Evolutionary conservation across 495 filamentous ascomycete species (phyloP).

Genomic region (Xylaria venustula): DNA sequence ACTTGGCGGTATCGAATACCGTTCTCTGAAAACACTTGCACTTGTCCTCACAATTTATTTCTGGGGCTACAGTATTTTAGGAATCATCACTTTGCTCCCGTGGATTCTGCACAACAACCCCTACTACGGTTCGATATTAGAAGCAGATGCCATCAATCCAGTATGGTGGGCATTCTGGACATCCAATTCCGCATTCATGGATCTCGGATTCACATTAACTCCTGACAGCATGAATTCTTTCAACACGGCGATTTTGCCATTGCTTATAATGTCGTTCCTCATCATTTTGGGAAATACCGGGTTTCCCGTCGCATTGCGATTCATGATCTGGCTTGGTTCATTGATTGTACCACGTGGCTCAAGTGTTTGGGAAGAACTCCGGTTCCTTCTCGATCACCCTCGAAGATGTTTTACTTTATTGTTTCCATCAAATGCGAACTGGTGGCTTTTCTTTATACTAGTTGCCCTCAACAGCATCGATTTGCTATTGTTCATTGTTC

Average conservation of each 20-base stretch:
- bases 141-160: slow-evolving; percentile 57
- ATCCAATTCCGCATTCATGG: slow-evolving; percentile 80
- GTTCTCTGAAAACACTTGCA: slow-evolving; percentile 81
- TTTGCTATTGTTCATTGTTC: slow-evolving; percentile 81
- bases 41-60: slow-evolving; percentile 77
- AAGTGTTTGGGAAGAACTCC: slow-evolving; percentile 79
- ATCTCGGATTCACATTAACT: slow-evolving; percentile 82
- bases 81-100: slow-evolving; percentile 65
- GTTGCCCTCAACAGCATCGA: slow-evolving; percentile 78
- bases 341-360: slow-evolving; percentile 57
- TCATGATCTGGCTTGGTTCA: slow-evolving; percentile 78
- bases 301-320: slow-evolving; percentile 88
- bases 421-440: slow-evolving; percentile 86
- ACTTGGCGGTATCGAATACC: slow-evolving; percentile 91
- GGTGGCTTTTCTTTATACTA: slow-evolving; percentile 92
- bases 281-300: slow-evolving; percentile 93
- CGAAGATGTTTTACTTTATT: slow-evolving; percentile 92
- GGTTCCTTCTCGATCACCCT: slow-evolving; percentile 89
- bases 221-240: slow-evolving; percentile 93
- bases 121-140: slow-evolving; percentile 63
- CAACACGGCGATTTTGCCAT: slow-evolving; percentile 66
- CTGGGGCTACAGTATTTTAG: slow-evolving; percentile 70
- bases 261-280: slow-evolving; percentile 73
- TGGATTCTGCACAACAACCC: slow-evolving; percentile 67
- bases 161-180: slow-evolving; percentile 94